These are phyloP conservation scores for Heliamphora exappendiculata DNA, from an alignment of 148 eudicot genomes.

Conservation along the genomic window DNA sequence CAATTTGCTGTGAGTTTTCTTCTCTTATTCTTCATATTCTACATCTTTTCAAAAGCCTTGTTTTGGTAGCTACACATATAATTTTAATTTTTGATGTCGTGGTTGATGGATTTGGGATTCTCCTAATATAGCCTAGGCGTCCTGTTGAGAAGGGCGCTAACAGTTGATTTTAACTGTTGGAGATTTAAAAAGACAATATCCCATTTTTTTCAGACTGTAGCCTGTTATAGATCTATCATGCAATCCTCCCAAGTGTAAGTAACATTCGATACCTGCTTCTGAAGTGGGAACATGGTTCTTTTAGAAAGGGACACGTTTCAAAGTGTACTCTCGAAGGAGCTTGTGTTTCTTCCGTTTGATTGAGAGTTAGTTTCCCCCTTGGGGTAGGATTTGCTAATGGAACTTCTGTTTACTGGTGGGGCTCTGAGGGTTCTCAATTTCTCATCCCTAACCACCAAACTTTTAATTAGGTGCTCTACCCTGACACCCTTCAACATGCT, in stretches of 20 bases:
- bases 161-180: background rate
- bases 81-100: background rate
- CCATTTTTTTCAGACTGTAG: background rate
- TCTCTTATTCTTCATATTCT: background rate
- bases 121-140: background rate
- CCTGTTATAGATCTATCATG: background rate
- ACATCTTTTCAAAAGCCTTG: background rate
- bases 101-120: conserved; percentile 1
- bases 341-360: background rate
- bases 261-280: background rate
- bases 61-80: background rate
- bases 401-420: background rate
- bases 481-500: background rate
- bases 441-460: background rate
- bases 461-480: background rate
- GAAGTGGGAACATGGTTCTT: background rate
- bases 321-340: background rate
- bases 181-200: background rate
- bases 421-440: background rate
- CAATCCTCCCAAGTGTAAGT: too few relatives aligned
- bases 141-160: background rate
- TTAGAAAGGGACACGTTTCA: background rate
- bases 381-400: background rate
- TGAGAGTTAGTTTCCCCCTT: background rate
- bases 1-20: background rate